Evolutionary conservation across 306 rosid genomes (phyloP).

Genomic region (Elaeagnus macrophylla): DNA sequence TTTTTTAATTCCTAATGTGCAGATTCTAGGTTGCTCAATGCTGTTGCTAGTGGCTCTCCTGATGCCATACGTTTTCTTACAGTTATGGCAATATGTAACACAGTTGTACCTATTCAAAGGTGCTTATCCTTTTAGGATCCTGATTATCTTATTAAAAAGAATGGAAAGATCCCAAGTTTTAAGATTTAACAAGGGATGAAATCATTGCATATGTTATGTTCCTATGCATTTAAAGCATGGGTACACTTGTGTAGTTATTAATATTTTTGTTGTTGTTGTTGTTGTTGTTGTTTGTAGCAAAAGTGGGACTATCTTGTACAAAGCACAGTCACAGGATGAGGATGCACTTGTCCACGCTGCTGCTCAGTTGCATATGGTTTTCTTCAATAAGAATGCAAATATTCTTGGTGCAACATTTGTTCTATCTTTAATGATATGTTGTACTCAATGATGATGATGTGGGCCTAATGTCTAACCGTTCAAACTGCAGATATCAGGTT

Average conservation of each 20-base stretch:
- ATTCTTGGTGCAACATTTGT: constrained; percentile 48
- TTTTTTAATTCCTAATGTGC: constrained; percentile 29
- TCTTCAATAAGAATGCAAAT: constrained; percentile 57
- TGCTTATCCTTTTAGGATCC: constrained; percentile 20
- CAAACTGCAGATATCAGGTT: constrained; percentile 75
- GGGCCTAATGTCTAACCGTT: constrained; percentile 6
- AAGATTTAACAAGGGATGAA: no score
- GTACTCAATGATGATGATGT: constrained; percentile 21
- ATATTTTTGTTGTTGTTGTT: constrained; percentile 20
- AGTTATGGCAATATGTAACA: constrained; percentile 91
- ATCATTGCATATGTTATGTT: no score
- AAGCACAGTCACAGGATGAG: constrained; percentile 99
- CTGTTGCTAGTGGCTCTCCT: constrained; percentile 62
- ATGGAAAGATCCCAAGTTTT: no score
- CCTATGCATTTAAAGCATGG: not conserved
- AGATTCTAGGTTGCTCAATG: constrained; percentile 73
- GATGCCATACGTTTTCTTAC: constrained; percentile 69
- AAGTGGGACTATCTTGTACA: constrained; percentile 73
- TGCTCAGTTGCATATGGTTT: constrained; percentile 75
- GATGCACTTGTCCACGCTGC: constrained; percentile 98
- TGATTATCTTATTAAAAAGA: no score
- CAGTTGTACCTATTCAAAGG: constrained; percentile 78
- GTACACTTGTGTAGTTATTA: constrained; percentile 4
- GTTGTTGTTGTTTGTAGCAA: constrained; percentile 45
- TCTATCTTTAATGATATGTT: constrained; percentile 15